These are phyloP conservation scores for Solanum hybrid DNA, from an alignment of 305 asterid genomes.

Conservation along the genomic window DNA sequence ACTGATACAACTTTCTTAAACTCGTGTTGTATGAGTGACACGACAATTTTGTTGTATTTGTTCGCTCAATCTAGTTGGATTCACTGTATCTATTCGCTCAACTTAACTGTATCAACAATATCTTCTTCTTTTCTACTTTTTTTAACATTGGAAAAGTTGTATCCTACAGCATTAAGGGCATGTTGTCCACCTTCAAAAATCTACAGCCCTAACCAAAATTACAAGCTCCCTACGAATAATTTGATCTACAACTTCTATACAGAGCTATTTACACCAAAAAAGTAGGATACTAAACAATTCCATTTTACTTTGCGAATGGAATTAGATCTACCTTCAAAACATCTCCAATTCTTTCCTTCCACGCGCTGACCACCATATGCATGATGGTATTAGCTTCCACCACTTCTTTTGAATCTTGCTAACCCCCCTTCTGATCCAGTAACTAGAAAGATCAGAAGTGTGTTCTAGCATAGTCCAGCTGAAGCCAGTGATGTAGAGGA, in stretches of 20 bases:
- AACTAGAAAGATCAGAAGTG: no score
- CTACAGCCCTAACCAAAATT: background rate
- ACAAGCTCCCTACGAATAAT: background rate
- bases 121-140: background rate
- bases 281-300: background rate
- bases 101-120: background rate
- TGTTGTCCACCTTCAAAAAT: background rate
- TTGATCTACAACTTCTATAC: background rate
- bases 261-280: background rate
- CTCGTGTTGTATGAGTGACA: background rate
- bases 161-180: background rate
- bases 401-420: no score
- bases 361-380: background rate
- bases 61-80: background rate
- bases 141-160: background rate
- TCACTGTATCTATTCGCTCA: background rate
- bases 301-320: background rate
- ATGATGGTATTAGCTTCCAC: background rate
- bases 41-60: background rate
- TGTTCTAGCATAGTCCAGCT: no score
- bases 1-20: background rate
- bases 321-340: background rate
- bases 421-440: no score
- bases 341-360: background rate
- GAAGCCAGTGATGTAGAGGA: no score